Evolutionary conservation across 2,329 filamentous ascomycete genomes (phyloP).

Genomic region (Fusarium algeriense): DNA sequence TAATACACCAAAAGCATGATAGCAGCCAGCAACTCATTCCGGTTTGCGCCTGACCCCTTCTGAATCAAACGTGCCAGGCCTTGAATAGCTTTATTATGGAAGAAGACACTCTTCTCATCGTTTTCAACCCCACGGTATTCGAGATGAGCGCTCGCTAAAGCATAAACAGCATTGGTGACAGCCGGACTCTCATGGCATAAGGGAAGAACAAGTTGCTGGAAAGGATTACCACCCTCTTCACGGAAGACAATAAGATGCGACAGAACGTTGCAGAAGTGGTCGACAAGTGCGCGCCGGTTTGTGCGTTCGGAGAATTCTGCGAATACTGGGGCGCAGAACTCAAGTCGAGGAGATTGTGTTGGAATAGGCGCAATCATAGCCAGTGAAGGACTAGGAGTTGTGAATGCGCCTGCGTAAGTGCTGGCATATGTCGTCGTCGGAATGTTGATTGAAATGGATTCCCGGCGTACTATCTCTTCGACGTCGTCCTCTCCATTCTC

Average conservation of each 20-base stretch:
- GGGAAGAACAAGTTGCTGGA: conserved; percentile 72
- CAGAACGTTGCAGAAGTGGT: conserved; percentile 73
- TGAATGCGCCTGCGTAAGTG: conserved; percentile 32
- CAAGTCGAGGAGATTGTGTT: conserved; percentile 55
- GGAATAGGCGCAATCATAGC: conserved; percentile 45
- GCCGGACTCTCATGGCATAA: conserved; percentile 66
- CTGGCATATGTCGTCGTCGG: conserved; percentile 34
- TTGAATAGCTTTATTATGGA: conserved; percentile 71
- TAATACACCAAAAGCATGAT: conserved; percentile 74
- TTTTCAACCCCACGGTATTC: conserved; percentile 71
- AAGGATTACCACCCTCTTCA: conserved; percentile 72
- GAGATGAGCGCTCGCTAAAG: conserved; percentile 85
- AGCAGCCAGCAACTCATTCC: conserved; percentile 70
- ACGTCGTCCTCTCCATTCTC: conserved; percentile 46
- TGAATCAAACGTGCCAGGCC: conserved; percentile 69
- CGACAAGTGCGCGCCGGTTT: conserved; percentile 67
- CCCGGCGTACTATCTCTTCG: conserved; percentile 46
- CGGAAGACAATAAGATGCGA: conserved; percentile 75
- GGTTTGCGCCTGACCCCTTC: conserved; percentile 61
- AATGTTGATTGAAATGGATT: conserved; percentile 33
- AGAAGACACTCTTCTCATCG: conserved; percentile 67
- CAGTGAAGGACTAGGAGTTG: conserved; percentile 41
- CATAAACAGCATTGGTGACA: conserved; percentile 86
- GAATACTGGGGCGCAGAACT: conserved; percentile 66
- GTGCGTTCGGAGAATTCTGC: conserved; percentile 67